These are phyloP conservation scores for Tremella mesenterica DNA, from an alignment of 768 basidiomycete genomes.

Conservation along the genomic window DNA sequence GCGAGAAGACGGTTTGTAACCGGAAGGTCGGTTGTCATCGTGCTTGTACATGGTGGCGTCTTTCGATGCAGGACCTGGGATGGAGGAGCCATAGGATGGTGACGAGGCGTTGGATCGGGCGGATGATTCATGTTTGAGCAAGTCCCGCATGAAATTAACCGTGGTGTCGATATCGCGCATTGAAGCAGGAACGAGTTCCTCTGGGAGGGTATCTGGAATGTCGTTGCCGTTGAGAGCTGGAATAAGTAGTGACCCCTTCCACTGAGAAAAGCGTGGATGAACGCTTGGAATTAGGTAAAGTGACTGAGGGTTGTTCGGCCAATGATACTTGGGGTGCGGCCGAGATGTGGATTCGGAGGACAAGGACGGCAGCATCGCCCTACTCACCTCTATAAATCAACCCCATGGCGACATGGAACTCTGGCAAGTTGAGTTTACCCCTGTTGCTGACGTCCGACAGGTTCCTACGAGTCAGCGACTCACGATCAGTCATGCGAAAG, in stretches of 20 bases:
- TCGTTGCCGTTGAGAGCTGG: slow-evolving; percentile 87
- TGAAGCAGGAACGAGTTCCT: slow-evolving; percentile 85
- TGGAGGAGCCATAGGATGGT: slow-evolving; percentile 20
- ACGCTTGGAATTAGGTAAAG: no score
- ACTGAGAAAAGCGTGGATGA: no score
- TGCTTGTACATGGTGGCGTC: slow-evolving; percentile 94
- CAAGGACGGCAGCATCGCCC: no score
- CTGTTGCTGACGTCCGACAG: slow-evolving; percentile 87
- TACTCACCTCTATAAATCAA: slow-evolving; percentile 84
- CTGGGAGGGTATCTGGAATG: slow-evolving; percentile 75
- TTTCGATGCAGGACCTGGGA: slow-evolving; percentile 41
- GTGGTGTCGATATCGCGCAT: slow-evolving; percentile 78
- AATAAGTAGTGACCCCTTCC: no score
- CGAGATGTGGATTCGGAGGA: no score
- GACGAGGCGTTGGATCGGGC: slow-evolving; percentile 47
- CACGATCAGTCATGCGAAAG: neutral
- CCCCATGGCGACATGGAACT: slow-evolving; percentile 98
- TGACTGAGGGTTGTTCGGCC: no score
- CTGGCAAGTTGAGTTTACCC: slow-evolving; percentile 87
- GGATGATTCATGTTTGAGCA: slow-evolving; percentile 72
- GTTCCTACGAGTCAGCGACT: slow-evolving; percentile 53
- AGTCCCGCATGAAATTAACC: slow-evolving; percentile 76
- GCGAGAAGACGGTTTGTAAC: slow-evolving; percentile 71
- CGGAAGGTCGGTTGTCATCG: slow-evolving; percentile 55
- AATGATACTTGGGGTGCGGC: no score